Conservation (phyloP, 2,329 filamentous ascomycete species). For the Aspergillus cejpii region DNA sequence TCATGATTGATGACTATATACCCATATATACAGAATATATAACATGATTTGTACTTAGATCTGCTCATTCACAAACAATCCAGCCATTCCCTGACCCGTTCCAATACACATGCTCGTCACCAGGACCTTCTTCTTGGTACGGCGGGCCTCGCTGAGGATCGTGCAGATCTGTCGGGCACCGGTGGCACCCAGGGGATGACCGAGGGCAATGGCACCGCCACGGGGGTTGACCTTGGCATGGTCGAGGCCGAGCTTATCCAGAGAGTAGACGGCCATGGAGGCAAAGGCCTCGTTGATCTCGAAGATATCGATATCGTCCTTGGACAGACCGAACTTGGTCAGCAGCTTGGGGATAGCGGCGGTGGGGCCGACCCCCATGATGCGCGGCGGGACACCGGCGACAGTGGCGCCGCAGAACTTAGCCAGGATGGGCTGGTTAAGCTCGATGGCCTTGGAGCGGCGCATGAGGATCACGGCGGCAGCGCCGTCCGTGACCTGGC, state of each 20-base stretch:
- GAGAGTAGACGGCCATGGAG: slow-evolving; percentile 94
- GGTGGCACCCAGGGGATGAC: slow-evolving; percentile 85
- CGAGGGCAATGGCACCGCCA: slow-evolving; percentile 85
- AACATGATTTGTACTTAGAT: slow-evolving; percentile 24
- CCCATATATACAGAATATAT: not conserved
- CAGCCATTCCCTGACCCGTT: slow-evolving; percentile 61
- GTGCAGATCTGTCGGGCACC: slow-evolving; percentile 88
- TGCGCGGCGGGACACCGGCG: slow-evolving; percentile 79
- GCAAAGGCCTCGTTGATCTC: slow-evolving; percentile 98
- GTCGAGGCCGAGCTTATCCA: slow-evolving; percentile 58
- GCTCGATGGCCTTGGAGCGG: slow-evolving; percentile 76
- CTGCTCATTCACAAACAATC: slow-evolving; percentile 60
- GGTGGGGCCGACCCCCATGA: slow-evolving; percentile 77
- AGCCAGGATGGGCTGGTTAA: slow-evolving; percentile 84
- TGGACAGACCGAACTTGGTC: slow-evolving; percentile 64
- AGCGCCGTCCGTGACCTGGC: slow-evolving; percentile 89
- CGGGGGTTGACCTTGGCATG: slow-evolving; percentile 79
- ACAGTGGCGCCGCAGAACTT: slow-evolving; percentile 93
- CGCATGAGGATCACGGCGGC: slow-evolving; percentile 91
- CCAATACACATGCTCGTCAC: slow-evolving; percentile 85
- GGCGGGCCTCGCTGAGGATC: slow-evolving; percentile 73
- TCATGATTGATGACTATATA: not conserved
- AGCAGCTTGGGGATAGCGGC: slow-evolving; percentile 74
- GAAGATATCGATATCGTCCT: slow-evolving; percentile 79
- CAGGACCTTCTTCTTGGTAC: slow-evolving; percentile 82